Evolutionary conservation across 2,329 filamentous ascomycete species (phyloP).

Genomic region (Fusarium sp.): DNA sequence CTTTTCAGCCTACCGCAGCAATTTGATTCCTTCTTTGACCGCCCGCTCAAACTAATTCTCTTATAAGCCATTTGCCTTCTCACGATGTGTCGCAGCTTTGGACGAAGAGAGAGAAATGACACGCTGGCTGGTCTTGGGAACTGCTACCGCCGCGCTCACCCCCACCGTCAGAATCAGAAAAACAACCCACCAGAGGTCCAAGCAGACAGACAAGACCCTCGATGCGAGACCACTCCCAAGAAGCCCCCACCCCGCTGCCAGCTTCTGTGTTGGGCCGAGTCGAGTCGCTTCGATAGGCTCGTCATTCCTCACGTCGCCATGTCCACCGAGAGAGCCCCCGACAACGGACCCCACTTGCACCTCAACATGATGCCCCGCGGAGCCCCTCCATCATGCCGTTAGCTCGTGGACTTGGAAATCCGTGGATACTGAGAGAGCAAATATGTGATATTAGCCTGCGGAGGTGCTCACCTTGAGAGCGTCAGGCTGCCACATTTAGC

Average conservation of each 20-base stretch:
- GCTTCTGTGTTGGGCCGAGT: slow-evolving; percentile 14
- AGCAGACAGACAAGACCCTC: slow-evolving; percentile 18
- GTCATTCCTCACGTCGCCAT: slow-evolving; percentile 28
- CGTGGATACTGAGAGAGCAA: slow-evolving; percentile 19
- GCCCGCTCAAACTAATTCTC: not conserved
- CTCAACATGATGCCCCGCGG: slow-evolving; percentile 15
- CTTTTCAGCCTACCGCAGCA: not conserved
- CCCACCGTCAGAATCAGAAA: slow-evolving; percentile 13
- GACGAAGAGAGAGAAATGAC: slow-evolving; percentile 12
- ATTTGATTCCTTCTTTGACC: not conserved
- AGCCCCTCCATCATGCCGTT: slow-evolving; percentile 40
- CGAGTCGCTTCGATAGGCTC: slow-evolving; percentile 29
- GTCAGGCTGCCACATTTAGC: slow-evolving; percentile 27
- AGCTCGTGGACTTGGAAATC: slow-evolving; percentile 35
- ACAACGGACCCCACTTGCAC: slow-evolving; percentile 11
- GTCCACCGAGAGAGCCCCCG: slow-evolving; percentile 29
- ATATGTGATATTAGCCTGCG: not conserved
- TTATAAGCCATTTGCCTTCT: slow-evolving; percentile 11
- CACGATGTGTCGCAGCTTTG: slow-evolving; percentile 14
- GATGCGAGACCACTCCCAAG: not conserved
- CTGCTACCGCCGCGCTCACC: slow-evolving; percentile 16
- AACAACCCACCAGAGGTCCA: slow-evolving; percentile 15
- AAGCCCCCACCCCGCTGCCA: slow-evolving; percentile 25
- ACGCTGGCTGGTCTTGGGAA: slow-evolving; percentile 34
- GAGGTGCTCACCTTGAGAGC: not conserved